Evolutionary conservation across 2,329 filamentous ascomycete genomes (phyloP), one percentile per base, ranked within the genome.

Genomic region (Fusarium sterilihyphosum): DNA sequence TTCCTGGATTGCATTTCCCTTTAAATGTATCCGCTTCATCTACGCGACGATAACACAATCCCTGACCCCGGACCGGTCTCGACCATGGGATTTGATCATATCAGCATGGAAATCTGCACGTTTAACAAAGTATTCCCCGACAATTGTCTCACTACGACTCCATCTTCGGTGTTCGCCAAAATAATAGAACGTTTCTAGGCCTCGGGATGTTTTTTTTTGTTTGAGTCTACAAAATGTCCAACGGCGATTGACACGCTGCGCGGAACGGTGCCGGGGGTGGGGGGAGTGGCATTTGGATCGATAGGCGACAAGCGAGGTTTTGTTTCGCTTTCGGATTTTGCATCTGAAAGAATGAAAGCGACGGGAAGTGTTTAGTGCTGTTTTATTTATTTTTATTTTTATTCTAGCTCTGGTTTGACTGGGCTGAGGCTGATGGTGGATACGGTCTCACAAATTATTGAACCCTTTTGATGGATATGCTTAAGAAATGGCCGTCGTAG

Each of bases 271-370:
- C 61, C 70, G 58, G 54, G 29, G 31, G 49, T n/a, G 49, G 31
- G 31, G 31, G 33, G 16, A 5, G 57, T 17, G 35, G 33, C 33
- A 14, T 50, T 38, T 70, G 61, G 71, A 61, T 33, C 71, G 71
- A 73, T 73, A 74, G 71, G 62, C 71, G 71, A 73, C 58, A 31
- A 40, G 71, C 61, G 52, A 53, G 50, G 3, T 24, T 37, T 10
- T n/a, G 49, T 52, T n/a, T 71, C 53, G 70, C 58, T 73, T 67
- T 63, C 53, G 71, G 61, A 53, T 57, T 67, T 67, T 35, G 24
- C 33, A 26, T 38, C 18, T 33, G 24, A 37, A 9, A 22, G 24
- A 49, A 5, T 26, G 24, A 35, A 18, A 8, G 50, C 22, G 50
- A 38, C 50, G 50, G 50, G 24, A 53, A 6, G 18, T 38, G 24